These are phyloP conservation scores for Wickerhamomyces sp. DNA, from an alignment of 1,139 yeast genomes.

Conservation along the genomic window DNA sequence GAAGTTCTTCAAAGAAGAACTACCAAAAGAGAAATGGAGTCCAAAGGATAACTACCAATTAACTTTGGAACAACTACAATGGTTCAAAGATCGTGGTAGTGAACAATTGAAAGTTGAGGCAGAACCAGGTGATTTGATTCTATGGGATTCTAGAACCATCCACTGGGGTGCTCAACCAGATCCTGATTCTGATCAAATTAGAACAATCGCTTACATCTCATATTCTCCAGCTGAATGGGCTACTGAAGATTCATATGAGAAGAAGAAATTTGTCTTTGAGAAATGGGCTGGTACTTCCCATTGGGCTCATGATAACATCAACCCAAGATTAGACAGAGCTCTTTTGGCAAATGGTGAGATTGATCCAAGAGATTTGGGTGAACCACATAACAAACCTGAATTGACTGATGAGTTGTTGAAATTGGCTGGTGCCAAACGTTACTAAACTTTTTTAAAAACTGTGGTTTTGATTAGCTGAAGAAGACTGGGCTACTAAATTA, in stretches of 20 bases:
- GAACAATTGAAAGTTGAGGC: conserved; percentile 19
- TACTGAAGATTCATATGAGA: conserved; percentile 16
- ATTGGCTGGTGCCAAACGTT: conserved; percentile 18
- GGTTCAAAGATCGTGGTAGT: conserved; percentile 19
- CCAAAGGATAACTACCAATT: conserved; percentile 13
- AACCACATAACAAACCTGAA: conserved; percentile 17
- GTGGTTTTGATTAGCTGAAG: neutral
- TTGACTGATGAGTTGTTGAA: conserved; percentile 16
- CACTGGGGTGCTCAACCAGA: conserved; percentile 21
- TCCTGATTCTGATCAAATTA: conserved; percentile 16
- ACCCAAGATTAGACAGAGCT: conserved; percentile 11
- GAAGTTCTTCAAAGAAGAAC: conserved; percentile 14
- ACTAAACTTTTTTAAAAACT: too few species aligned
- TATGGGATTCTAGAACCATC: conserved; percentile 26
- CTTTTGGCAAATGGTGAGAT: conserved; percentile 14
- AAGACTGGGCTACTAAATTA: too few species aligned
- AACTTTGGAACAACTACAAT: conserved; percentile 17
- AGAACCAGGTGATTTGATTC: conserved; percentile 27
- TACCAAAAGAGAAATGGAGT: conserved; percentile 18
- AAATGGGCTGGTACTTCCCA: conserved; percentile 24
- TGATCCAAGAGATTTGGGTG: conserved; percentile 14
- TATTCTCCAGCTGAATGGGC: conserved; percentile 25
- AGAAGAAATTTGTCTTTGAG: conserved; percentile 19
- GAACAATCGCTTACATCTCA: conserved; percentile 22
- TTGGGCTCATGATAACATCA: conserved; percentile 26